Conservation (phyloP, 495 filamentous ascomycete genomes). For the Daldinia childiae region DNA sequence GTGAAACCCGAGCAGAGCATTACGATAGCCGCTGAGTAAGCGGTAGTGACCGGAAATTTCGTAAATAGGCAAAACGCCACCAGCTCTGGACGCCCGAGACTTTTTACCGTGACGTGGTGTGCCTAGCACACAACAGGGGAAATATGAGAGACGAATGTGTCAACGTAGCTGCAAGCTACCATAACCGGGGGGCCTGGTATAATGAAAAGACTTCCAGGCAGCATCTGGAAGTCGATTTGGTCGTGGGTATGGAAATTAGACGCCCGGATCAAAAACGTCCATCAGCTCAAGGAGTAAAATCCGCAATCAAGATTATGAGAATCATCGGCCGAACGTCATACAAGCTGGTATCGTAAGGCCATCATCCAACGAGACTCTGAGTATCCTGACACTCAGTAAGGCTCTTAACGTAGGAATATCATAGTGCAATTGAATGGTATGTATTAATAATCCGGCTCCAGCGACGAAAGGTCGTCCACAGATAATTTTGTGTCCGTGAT, state of each 20-base stretch:
- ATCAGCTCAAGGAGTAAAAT: conserved; percentile 5
- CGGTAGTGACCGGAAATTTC: neutral
- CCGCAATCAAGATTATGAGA: conserved; percentile 26
- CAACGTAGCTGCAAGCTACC: conserved; percentile 28
- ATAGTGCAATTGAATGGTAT: conserved; percentile 10
- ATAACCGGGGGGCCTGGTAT: conserved; percentile 5
- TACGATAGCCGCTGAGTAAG: neutral
- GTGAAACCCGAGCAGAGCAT: conserved; percentile 1
- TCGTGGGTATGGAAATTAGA: conserved; percentile 13
- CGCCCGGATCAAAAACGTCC: conserved; percentile 20
- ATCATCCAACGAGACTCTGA: conserved; percentile 45
- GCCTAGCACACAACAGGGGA: conserved; percentile 16
- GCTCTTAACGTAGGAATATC: conserved; percentile 37
- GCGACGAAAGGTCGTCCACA: conserved; percentile 52
- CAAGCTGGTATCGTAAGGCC: conserved; percentile 42
- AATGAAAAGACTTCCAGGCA: conserved; percentile 20
- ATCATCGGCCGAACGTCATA: conserved; percentile 40
- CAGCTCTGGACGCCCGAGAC: conserved; percentile 15
- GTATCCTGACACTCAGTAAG: conserved; percentile 42
- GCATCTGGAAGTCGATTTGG: conserved; percentile 23
- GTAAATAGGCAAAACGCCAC: conserved; percentile 22
- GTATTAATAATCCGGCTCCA: conserved; percentile 23
- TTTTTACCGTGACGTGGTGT: conserved; percentile 5
- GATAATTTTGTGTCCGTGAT: conserved; percentile 52
- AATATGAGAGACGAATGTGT: conserved; percentile 14